phyloP scores from a whole-genome alignment of 495 filamentous ascomycete species.

The Schizothecium vesticola region DNA sequence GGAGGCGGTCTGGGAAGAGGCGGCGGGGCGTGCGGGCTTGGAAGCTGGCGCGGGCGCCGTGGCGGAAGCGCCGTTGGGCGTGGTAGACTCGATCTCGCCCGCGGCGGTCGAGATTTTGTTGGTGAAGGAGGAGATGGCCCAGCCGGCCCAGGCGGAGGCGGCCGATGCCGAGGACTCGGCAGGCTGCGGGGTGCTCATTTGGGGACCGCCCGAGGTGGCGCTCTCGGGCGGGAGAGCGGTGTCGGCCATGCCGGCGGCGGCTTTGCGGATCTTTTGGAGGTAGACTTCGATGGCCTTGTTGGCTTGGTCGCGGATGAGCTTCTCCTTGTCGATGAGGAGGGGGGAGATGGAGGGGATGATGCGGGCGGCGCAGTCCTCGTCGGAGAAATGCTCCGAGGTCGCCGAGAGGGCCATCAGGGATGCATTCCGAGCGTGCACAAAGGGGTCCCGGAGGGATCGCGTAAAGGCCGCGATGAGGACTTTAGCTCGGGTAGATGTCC shows the following conservation, averaged over 20 bases:
- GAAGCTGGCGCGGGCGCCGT: slow-evolving; percentile 16
- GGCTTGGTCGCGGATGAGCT: slow-evolving; percentile 85
- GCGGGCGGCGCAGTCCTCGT: slow-evolving; percentile 82
- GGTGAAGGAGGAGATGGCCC: slow-evolving; percentile 98
- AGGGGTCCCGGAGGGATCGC: slow-evolving; percentile 84
- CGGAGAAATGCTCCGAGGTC: slow-evolving; percentile 78
- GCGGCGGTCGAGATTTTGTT: slow-evolving; percentile 81
- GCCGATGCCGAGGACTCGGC: slow-evolving; percentile 55
- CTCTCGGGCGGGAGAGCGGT: slow-evolving; percentile 52
- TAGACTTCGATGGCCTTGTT: slow-evolving; percentile 89
- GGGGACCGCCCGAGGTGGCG: slow-evolving; percentile 47
- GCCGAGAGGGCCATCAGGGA: slow-evolving; percentile 78
- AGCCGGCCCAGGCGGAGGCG: slow-evolving; percentile 68
- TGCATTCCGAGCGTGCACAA: slow-evolving; percentile 86
- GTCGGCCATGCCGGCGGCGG: slow-evolving; percentile 72
- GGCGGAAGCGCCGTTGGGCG: slow-evolving; percentile 17
- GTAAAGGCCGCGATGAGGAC: slow-evolving; percentile 89
- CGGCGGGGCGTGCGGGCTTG: slow-evolving; percentile 26
- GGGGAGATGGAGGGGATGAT: slow-evolving; percentile 82
- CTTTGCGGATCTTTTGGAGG: slow-evolving; percentile 74
- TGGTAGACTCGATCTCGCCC: slow-evolving; percentile 65
- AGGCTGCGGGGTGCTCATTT: slow-evolving; percentile 69
- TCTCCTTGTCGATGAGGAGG: slow-evolving; percentile 77
- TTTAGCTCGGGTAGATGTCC: slow-evolving; percentile 71
- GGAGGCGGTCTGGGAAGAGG: slow-evolving; percentile 33